Percentiles rank a stretch among this genome's conserved stretches.
Evolutionary conservation across 306 rosid genomes (phyloP).

Genomic region (barrel medic (Medicago truncatula)): DNA sequence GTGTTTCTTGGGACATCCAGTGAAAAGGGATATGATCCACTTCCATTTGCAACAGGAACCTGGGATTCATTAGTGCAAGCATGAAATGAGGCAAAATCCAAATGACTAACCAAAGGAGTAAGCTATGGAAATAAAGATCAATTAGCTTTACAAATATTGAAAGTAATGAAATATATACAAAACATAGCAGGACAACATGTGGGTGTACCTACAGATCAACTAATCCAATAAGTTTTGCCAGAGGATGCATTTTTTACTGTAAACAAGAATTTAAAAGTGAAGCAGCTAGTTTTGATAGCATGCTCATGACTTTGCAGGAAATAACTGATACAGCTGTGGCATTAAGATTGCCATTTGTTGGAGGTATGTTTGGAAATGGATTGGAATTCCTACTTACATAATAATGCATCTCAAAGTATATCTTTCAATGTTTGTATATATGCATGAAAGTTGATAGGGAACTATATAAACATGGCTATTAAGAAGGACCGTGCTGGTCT

Average conservation of each 20-base stretch:
- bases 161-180: constrained; percentile 1
- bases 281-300: constrained; percentile 17
- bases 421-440: constrained; percentile 15
- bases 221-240: constrained; percentile 27
- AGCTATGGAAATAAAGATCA: constrained; percentile 35
- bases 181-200: constrained; percentile 18
- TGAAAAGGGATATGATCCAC: constrained; percentile 92
- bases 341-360: constrained; percentile 15
- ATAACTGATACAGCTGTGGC: constrained; percentile 5
- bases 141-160: constrained; percentile 1
- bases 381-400: constrained; percentile 4
- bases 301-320: neutral
- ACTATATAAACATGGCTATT: neutral
- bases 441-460: constrained; percentile 4
- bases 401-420: constrained; percentile 2
- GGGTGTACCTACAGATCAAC: constrained; percentile 14
- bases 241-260: constrained; percentile 38
- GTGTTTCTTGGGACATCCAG: constrained; percentile 95
- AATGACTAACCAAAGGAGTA: constrained; percentile 12
- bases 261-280: constrained; percentile 26
- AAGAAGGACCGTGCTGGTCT: constrained; percentile 12
- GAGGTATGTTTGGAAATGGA: constrained; percentile 17
- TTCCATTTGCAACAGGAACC: constrained; percentile 99
- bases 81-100: constrained; percentile 31
- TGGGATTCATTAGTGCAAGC: constrained; percentile 45